Evolutionary conservation across 495 filamentous ascomycete genomes (phyloP).

Genomic region (Daldinia vernicosa): DNA sequence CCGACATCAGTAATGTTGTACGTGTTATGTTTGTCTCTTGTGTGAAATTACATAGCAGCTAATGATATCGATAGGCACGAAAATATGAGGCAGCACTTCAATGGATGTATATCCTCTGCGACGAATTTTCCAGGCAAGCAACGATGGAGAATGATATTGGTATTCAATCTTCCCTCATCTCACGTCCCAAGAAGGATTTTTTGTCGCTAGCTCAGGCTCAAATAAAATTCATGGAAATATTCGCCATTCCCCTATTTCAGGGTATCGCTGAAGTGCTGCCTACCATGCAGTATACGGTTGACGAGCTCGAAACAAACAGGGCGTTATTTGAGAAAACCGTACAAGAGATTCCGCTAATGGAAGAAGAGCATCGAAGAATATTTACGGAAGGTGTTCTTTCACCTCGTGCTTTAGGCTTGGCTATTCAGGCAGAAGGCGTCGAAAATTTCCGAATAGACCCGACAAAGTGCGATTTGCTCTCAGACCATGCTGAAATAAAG

Average conservation of each 20-base stretch:
- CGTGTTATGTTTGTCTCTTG: constrained; percentile 41
- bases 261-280: constrained; percentile 85
- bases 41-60: constrained; percentile 31
- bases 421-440: constrained; percentile 43
- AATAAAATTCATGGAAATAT: constrained; percentile 94
- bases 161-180: constrained; percentile 86
- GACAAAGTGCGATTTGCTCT: constrained; percentile 30
- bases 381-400: constrained; percentile 50
- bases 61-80: constrained; percentile 68
- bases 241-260: constrained; percentile 90
- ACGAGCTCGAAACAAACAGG: constrained; percentile 80
- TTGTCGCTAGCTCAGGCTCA: constrained; percentile 86
- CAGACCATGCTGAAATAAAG: constrained; percentile 36
- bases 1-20: constrained; percentile 98
- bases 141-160: constrained; percentile 88
- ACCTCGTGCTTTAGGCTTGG: constrained; percentile 52
- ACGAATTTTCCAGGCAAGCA: constrained; percentile 93
- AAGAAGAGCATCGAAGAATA: constrained; percentile 35
- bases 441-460: constrained; percentile 20
- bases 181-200: constrained; percentile 83
- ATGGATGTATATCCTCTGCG: constrained; percentile 91
- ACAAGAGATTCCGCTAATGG: constrained; percentile 51
- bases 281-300: constrained; percentile 79
- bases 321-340: constrained; percentile 74
- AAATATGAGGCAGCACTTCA: constrained; percentile 79